A percentile compares a stretch with the other conserved stretches of the same genome.
These are phyloP conservation scores for Pestalotiopsis sp. DNA, from an alignment of 2,329 filamentous ascomycete species.

Conservation along the genomic window DNA sequence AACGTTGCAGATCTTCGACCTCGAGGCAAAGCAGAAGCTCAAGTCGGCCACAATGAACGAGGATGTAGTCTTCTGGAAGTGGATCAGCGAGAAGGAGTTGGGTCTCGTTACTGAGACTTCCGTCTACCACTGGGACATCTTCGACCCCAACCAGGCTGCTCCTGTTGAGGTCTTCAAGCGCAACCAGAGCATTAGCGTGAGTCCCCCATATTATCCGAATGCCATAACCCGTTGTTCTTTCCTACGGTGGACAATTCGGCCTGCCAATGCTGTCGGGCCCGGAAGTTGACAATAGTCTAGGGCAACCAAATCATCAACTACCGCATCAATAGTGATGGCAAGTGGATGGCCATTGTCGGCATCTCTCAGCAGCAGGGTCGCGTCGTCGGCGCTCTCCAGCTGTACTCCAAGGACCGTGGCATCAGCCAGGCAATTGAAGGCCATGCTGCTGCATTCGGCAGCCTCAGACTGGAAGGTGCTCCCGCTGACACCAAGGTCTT, in stretches of 20 bases:
- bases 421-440: constrained; percentile 99
- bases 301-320: constrained; percentile 99
- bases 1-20: constrained; percentile 97
- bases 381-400: constrained; percentile 93
- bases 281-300: constrained; percentile 40
- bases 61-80: constrained; percentile 99
- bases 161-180: constrained; percentile 94
- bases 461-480: constrained; percentile 83
- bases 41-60: constrained; percentile 97
- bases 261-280: neutral
- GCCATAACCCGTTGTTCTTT: too few species aligned
- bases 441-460: constrained; percentile 92
- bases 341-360: constrained; percentile 97
- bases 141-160: constrained; percentile 74
- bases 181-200: constrained; percentile 82
- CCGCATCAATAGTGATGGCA: constrained; percentile 89
- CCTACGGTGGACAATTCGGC: neutral
- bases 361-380: constrained; percentile 92
- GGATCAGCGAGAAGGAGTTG: constrained; percentile 87
- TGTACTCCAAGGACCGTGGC: constrained; percentile 92
- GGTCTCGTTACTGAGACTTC: constrained; percentile 88
- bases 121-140: constrained; percentile 98
- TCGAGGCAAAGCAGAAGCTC: constrained; percentile 89
- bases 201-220: constrained; percentile 31
- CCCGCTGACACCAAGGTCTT: constrained; percentile 92